A percentile compares a stretch with the other conserved stretches of the same genome.
Evolutionary conservation across 352 stramenopile genomes (phyloP).

Genomic region (Globisporangium spiculum): DNA sequence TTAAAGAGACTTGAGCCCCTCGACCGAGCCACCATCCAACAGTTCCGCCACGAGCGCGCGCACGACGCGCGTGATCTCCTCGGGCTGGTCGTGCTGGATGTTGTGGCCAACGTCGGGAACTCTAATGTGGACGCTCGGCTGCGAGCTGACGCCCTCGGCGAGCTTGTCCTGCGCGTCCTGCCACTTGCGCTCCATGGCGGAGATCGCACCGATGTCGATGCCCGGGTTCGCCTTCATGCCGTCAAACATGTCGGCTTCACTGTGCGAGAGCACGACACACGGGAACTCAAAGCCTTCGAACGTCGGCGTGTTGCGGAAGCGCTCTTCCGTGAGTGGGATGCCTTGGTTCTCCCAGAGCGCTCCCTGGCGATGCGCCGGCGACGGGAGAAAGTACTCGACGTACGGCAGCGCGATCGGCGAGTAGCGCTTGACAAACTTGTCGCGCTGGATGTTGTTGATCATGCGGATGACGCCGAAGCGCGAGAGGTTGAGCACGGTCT

Average conservation of each 20-base stretch:
- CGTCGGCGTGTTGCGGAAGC: conserved; percentile 35
- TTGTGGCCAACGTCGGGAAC: conserved; percentile 57
- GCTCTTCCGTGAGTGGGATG: conserved; percentile 58
- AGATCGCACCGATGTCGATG: conserved; percentile 38
- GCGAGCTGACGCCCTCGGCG: conserved; percentile 38
- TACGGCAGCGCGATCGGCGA: conserved; percentile 46
- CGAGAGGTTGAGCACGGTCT: conserved; percentile 50
- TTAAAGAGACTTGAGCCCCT: conserved; percentile 14
- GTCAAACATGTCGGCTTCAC: conserved; percentile 63
- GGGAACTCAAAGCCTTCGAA: conserved; percentile 40
- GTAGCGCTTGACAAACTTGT: conserved; percentile 59
- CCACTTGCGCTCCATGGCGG: conserved; percentile 64
- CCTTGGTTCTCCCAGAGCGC: conserved; percentile 54
- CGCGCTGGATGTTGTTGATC: conserved; percentile 58
- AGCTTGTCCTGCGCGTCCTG: conserved; percentile 54
- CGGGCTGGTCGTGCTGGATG: conserved; percentile 73
- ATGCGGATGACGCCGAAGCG: conserved; percentile 65
- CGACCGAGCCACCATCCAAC: conserved; percentile 9
- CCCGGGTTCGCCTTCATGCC: conserved; percentile 55
- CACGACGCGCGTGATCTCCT: conserved; percentile 53
- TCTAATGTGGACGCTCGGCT: conserved; percentile 42
- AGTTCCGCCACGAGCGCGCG: conserved; percentile 46
- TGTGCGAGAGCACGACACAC: conserved; percentile 72
- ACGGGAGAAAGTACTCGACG: conserved; percentile 63
- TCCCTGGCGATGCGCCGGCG: conserved; percentile 57